These are phyloP conservation scores for Colletotrichum noveboracense DNA, from an alignment of 2,329 filamentous ascomycete genomes.

Conservation along the genomic window DNA sequence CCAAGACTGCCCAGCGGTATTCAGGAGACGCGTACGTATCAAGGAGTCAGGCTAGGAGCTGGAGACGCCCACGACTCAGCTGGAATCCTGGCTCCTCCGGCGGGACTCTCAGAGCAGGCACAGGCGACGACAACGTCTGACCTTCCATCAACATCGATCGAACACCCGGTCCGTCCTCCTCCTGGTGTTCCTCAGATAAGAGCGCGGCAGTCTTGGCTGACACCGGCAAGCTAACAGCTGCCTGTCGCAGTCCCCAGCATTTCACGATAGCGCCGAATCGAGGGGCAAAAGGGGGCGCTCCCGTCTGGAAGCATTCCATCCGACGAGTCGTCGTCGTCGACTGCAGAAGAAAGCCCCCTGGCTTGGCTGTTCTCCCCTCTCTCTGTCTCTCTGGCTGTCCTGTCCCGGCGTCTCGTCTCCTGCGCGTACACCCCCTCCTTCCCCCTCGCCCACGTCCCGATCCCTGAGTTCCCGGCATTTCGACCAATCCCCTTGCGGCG, in stretches of 20 bases:
- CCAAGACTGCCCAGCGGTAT: neutral
- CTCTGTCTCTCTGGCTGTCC: neutral
- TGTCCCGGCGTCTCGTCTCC: neutral
- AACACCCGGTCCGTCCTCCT: neutral
- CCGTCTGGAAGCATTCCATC: neutral
- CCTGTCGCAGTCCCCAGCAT: neutral
- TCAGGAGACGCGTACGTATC: neutral
- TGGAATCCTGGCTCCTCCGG: neutral
- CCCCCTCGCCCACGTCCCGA: neutral
- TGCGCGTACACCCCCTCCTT: neutral
- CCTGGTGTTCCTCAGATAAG: neutral
- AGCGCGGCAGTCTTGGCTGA: constrained; percentile 13
- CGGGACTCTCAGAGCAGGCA: neutral
- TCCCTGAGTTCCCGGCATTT: neutral
- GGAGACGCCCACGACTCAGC: neutral
- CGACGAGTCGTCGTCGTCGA: neutral
- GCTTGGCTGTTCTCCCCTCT: neutral
- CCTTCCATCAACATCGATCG: neutral
- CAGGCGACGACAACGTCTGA: constrained; percentile 4
- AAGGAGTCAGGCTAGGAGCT: neutral
- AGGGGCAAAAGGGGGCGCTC: neutral
- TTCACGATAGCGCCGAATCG: neutral
- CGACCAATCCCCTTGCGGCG: constrained; percentile 3
- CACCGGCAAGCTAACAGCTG: neutral
- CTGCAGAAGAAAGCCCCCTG: neutral